Percentiles rank a stretch among this genome's conserved stretches.
These are phyloP conservation scores for Trypanosoma conorhini DNA, from an alignment of 208 protist species.

Conservation along the genomic window DNA sequence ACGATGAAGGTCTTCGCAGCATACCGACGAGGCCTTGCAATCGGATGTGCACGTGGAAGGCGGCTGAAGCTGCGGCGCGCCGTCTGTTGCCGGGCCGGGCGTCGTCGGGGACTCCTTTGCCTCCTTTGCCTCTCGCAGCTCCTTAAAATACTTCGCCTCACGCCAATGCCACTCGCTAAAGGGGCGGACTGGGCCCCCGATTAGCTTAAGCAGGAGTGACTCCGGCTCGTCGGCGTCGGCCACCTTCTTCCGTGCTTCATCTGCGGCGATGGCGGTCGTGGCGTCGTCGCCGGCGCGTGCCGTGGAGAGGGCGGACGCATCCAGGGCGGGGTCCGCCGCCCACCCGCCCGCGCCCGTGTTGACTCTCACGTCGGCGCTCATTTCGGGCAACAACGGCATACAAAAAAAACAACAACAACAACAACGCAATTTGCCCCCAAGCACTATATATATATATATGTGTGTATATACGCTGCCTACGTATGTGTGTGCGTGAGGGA, in stretches of 20 bases:
- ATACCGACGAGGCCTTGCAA: background rate
- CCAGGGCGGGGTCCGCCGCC: background rate
- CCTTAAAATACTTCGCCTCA: slow-evolving; percentile 1
- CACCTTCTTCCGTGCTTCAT: background rate
- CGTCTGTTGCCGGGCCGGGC: background rate
- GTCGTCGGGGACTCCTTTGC: background rate
- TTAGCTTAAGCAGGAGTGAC: background rate
- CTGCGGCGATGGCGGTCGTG: background rate
- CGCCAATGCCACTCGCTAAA: slow-evolving; percentile 24
- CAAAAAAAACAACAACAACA: too few relatives aligned
- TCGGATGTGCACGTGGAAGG: too few relatives aligned
- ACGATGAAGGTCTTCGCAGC: background rate
- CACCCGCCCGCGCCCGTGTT: background rate
- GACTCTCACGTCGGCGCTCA: background rate
- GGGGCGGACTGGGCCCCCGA: slow-evolving; percentile 2
- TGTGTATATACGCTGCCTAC: background rate
- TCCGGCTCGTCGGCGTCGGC: background rate
- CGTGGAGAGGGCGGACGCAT: background rate
- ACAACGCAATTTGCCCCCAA: background rate
- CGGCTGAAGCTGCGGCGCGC: background rate
- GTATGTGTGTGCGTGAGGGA: background rate
- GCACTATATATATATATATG: background rate
- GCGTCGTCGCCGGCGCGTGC: background rate
- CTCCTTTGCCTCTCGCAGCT: background rate
- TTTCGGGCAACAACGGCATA: background rate